Conservation (phyloP, 371 early-diverging fungal species). For the Nematocida sp. region DNA sequence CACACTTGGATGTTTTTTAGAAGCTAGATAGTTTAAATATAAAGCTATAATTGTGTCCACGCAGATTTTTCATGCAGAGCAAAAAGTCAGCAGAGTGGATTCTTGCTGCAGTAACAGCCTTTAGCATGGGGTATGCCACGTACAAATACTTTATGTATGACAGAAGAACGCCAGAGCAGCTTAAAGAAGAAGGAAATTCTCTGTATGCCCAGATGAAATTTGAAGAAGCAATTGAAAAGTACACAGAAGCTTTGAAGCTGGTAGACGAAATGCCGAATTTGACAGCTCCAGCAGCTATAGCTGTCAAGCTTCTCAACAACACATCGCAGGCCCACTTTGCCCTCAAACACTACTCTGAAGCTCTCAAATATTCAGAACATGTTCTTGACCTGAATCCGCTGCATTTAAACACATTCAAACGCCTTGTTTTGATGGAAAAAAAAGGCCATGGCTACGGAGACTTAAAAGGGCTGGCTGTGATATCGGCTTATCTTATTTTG, state of each 20-base stretch:
- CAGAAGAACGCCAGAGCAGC: slow-evolving; percentile 9
- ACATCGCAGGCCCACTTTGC: slow-evolving; percentile 22
- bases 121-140: slow-evolving; percentile 9
- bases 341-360: neutral
- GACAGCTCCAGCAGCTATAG: neutral
- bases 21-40: too few species aligned
- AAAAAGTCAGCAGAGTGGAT: neutral
- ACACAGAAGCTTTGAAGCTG: slow-evolving; percentile 8
- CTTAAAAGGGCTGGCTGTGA: slow-evolving; percentile 18
- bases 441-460: slow-evolving; percentile 17
- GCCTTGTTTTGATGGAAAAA: slow-evolving; percentile 24
- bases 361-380: slow-evolving; percentile 1
- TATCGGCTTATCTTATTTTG: slow-evolving; percentile 27
- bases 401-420: slow-evolving; percentile 20
- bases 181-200: slow-evolving; percentile 34
- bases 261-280: neutral
- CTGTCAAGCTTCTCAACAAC: slow-evolving; percentile 20
- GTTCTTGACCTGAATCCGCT: neutral
- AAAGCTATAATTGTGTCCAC: too few species aligned
- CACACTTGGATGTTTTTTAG: too few species aligned
- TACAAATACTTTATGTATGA: slow-evolving; percentile 18
- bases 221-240: slow-evolving; percentile 7
- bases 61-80: neutral
- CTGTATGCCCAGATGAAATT: slow-evolving; percentile 1
- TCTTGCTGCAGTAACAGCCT: neutral